These are phyloP conservation scores for Volvox africanus DNA, from an alignment of 139 green algal species.

Conservation along the genomic window DNA sequence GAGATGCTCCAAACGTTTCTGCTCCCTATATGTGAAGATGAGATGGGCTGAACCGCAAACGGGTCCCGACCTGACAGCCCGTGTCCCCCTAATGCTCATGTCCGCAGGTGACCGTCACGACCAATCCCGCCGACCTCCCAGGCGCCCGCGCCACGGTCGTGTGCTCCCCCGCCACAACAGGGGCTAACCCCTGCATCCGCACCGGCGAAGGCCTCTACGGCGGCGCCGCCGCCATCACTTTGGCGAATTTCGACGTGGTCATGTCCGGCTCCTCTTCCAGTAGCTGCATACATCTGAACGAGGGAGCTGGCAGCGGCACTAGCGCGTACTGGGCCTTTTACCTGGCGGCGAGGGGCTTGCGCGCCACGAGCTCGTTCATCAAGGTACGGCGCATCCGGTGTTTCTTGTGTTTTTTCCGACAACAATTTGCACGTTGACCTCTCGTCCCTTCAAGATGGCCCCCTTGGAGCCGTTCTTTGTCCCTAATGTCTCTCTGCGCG, in stretches of 20 bases:
- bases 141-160: constrained; percentile 21
- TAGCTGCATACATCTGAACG: constrained; percentile 46
- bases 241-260: constrained; percentile 20
- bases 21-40: too few species aligned
- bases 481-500: too few species aligned
- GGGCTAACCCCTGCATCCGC: constrained; percentile 16
- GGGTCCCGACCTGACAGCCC: too few species aligned
- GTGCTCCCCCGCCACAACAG: background rate
- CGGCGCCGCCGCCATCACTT: constrained; percentile 2
- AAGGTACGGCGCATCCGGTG: background rate
- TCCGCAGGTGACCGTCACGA: constrained; percentile 33
- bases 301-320: constrained; percentile 27
- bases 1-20: too few species aligned
- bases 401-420: too few species aligned
- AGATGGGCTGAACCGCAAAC: too few species aligned
- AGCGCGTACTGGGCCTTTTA: constrained; percentile 43
- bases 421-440: too few species aligned
- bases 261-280: background rate
- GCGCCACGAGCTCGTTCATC: background rate
- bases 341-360: background rate
- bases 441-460: too few species aligned
- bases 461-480: too few species aligned
- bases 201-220: constrained; percentile 42
- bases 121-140: constrained; percentile 19
- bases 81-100: too few species aligned